Percentiles rank a stretch among this genome's conserved stretches.
phyloP scores from a whole-genome alignment of 805 yeast genomes.

The Wickerhamiella spandovensis region DNA sequence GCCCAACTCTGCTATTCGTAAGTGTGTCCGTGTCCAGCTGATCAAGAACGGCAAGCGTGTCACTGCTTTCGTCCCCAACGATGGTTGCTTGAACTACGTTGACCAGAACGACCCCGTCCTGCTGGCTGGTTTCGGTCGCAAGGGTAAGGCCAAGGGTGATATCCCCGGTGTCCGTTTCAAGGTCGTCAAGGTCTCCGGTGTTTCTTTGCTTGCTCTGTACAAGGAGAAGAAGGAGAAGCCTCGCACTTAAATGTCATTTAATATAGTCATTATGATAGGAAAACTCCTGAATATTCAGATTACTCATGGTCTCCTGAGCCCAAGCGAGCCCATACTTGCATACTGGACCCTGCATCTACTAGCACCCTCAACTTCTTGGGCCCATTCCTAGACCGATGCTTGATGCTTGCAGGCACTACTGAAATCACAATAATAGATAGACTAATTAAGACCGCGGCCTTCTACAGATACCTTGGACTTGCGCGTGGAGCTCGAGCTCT shows the following conservation, averaged over 20 bases:
- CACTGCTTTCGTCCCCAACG: constrained; percentile 99
- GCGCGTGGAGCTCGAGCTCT: constrained; percentile 27
- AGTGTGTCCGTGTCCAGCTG: constrained; percentile 99
- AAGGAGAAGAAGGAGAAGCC: constrained; percentile 99
- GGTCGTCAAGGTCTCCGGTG: constrained; percentile 99
- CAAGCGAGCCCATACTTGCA: too few relatives aligned
- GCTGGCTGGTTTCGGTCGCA: constrained; percentile 99
- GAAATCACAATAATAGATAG: too few relatives aligned
- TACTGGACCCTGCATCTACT: too few relatives aligned
- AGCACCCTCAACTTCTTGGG: too few relatives aligned
- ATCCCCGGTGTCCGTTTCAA: constrained; percentile 99
- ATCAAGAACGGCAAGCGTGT: constrained; percentile 99
- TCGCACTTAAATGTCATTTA: constrained; percentile 59
- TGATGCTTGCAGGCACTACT: too few relatives aligned
- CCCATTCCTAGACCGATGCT: too few relatives aligned
- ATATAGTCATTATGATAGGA: constrained; percentile 1
- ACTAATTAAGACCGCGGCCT: constrained; percentile 35
- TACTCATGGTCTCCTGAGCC: too few relatives aligned
- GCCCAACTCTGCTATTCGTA: constrained; percentile 99
- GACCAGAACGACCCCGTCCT: constrained; percentile 99
- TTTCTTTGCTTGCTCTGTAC: constrained; percentile 98
- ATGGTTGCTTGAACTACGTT: constrained; percentile 99
- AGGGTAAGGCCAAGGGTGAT: constrained; percentile 99
- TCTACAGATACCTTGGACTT: constrained; percentile 72
- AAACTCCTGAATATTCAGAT: too few relatives aligned